These are phyloP conservation scores for Neofusicoccum kwambonambiense DNA, from an alignment of 2,329 filamentous ascomycete genomes.

Conservation along the genomic window DNA sequence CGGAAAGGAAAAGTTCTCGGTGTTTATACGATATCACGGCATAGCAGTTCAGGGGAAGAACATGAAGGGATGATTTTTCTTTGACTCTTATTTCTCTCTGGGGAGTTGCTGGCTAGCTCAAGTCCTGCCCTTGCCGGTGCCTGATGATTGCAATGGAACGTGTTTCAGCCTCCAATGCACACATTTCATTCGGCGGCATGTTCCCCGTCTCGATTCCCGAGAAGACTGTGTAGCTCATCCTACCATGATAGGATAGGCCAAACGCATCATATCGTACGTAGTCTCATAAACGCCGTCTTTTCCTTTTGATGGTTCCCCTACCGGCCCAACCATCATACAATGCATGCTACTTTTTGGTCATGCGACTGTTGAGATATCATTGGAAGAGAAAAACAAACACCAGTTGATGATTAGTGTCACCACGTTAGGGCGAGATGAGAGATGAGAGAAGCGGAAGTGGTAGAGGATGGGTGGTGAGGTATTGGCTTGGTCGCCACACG, in stretches of 20 bases:
- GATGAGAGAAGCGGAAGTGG: not conserved
- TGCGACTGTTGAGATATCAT: not conserved
- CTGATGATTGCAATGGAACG: not conserved
- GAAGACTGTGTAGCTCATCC: too few species aligned
- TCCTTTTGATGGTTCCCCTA: not conserved
- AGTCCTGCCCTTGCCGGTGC: not conserved
- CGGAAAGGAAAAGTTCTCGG: not conserved
- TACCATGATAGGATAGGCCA: too few species aligned
- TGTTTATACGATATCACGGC: not conserved
- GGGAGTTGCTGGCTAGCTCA: not conserved
- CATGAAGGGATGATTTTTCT: slow-evolving; percentile 5
- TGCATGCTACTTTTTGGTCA: not conserved
- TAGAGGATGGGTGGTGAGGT: not conserved
- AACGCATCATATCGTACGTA: not conserved
- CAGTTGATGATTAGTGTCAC: not conserved
- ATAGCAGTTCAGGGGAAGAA: not conserved
- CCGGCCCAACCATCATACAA: not conserved
- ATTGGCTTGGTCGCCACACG: not conserved
- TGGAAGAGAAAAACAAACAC: not conserved
- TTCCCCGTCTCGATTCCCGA: too few species aligned
- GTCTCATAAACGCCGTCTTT: slow-evolving; percentile 5
- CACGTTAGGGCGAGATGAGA: not conserved
- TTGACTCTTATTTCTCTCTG: not conserved
- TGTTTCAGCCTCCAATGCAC: not conserved
- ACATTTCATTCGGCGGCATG: too few species aligned